phyloP scores from a whole-genome alignment of 768 basidiomycete genomes.

The Boletus barrowsii region DNA sequence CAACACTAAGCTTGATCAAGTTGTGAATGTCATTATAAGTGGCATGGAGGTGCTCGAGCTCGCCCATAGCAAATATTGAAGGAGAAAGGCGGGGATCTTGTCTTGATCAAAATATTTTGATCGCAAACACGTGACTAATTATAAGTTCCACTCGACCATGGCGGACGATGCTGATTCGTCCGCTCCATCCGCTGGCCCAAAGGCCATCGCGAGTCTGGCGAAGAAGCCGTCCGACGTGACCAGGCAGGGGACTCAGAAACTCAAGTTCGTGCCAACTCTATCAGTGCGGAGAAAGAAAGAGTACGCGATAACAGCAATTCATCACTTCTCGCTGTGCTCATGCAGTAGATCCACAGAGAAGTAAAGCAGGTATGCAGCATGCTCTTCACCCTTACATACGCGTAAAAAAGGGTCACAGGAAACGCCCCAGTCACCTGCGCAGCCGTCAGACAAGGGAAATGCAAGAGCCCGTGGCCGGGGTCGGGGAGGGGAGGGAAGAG shows the following conservation, averaged over 20 bases:
- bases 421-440: constrained; percentile 34
- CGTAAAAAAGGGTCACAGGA: constrained; percentile 40
- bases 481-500: constrained; percentile 52
- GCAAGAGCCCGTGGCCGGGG: constrained; percentile 50
- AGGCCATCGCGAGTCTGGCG: constrained; percentile 74
- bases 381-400: background rate
- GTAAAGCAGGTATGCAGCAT: constrained; percentile 55
- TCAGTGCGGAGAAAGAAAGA: constrained; percentile 78
- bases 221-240: constrained; percentile 71
- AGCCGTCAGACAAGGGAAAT: constrained; percentile 39
- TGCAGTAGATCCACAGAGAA: constrained; percentile 43
- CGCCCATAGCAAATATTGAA: constrained; percentile 25
- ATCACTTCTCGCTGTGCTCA: constrained; percentile 6
- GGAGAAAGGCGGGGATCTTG: background rate
- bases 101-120: background rate
- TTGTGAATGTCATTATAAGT: constrained; percentile 96
- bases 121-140: constrained; percentile 18
- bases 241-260: constrained; percentile 67
- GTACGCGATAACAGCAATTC: constrained; percentile 43
- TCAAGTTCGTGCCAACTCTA: constrained; percentile 78
- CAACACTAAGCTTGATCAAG: constrained; percentile 66
- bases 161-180: constrained; percentile 18
- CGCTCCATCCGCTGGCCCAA: constrained; percentile 35
- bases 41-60: constrained; percentile 60
- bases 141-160: constrained; percentile 10